Evolutionary conservation across 2,329 filamentous ascomycete genomes (phyloP).

Genomic region (Pseudogymnoascus sp.): DNA sequence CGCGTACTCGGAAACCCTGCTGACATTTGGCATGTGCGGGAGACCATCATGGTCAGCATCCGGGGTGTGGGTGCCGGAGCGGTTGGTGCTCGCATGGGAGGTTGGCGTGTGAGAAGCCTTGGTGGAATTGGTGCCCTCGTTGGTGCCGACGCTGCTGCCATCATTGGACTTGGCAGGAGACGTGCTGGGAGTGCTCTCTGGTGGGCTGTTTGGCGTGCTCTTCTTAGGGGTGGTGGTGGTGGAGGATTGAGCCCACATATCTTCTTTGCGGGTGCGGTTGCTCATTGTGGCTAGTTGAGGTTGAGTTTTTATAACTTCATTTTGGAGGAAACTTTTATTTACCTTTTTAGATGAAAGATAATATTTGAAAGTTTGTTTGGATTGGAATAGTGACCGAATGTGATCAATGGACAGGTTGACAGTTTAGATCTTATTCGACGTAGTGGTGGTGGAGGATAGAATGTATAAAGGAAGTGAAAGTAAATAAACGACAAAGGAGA

Average conservation of each 20-base stretch:
- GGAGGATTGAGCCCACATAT: neutral
- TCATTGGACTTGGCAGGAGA: neutral
- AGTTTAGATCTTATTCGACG: neutral
- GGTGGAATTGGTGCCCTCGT: neutral
- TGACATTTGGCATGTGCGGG: neutral
- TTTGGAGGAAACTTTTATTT: neutral
- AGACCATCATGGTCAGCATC: neutral
- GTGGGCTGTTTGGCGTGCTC: neutral
- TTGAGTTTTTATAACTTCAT: neutral
- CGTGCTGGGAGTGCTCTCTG: neutral
- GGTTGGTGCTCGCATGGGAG: neutral
- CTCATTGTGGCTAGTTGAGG: neutral
- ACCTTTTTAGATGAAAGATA: neutral
- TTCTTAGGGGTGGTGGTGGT: neutral
- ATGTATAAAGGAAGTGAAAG: neutral
- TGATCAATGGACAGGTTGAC: neutral
- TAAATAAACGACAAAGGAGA: neutral
- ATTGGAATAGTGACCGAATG: neutral
- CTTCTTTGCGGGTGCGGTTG: neutral
- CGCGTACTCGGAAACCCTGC: neutral
- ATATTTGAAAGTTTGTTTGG: neutral
- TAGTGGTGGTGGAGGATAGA: neutral
- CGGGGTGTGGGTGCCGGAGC: neutral
- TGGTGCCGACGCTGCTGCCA: neutral
- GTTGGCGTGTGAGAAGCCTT: neutral